These are phyloP conservation scores for Eutypa lata DNA, from an alignment of 2,329 filamentous ascomycete genomes.

Conservation along the genomic window DNA sequence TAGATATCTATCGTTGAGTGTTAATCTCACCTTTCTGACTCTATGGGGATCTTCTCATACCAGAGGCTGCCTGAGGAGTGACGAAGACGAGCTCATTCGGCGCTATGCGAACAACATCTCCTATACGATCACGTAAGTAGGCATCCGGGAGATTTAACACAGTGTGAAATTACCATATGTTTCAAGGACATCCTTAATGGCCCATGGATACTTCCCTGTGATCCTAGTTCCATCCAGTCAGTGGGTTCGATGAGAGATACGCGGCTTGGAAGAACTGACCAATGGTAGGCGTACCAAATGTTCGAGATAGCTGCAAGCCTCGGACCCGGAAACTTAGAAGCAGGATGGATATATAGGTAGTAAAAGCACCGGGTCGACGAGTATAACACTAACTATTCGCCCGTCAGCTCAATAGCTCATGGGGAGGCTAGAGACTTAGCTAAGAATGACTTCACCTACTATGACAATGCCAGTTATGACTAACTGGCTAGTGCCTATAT, in stretches of 20 bases:
- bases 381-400: neutral
- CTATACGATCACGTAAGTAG: no score
- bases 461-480: no score
- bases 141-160: no score
- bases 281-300: constrained; percentile 5
- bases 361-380: constrained; percentile 2
- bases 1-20: constrained; percentile 5
- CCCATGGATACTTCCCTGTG: constrained; percentile 3
- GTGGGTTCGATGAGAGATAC: neutral
- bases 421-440: no score
- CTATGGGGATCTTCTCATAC: neutral
- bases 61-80: constrained; percentile 5
- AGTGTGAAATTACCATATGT: constrained; percentile 6
- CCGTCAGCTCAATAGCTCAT: no score
- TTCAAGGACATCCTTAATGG: neutral
- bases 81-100: constrained; percentile 18
- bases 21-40: neutral
- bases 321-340: constrained; percentile 3
- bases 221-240: neutral
- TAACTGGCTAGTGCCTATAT: no score
- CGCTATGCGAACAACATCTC: constrained; percentile 13
- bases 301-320: constrained; percentile 5
- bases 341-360: constrained; percentile 6
- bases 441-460: no score
- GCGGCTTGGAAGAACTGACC: constrained; percentile 3